Evolutionary conservation across 2,329 filamentous ascomycete species (phyloP).

Genomic region (Didymosphaeria variabile): DNA sequence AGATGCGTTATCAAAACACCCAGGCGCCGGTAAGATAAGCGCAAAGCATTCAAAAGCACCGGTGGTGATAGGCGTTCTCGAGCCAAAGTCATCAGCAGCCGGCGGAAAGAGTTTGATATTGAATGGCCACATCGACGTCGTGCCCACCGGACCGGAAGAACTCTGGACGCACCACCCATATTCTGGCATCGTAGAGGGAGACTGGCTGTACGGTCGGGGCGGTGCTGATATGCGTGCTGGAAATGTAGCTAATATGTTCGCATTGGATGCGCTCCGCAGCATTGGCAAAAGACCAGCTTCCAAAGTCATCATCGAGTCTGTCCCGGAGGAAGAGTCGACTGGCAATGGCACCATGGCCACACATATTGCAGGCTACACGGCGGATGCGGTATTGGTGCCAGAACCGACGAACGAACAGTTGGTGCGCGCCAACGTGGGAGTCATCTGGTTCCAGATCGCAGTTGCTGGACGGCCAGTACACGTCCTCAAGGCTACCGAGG

Average conservation of each 20-base stretch:
- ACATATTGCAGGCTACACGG: constrained; percentile 30
- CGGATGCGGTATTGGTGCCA: constrained; percentile 29
- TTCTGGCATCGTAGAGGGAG: constrained; percentile 28
- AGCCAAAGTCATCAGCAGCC: constrained; percentile 13
- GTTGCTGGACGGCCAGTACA: constrained; percentile 30
- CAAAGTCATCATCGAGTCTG: constrained; percentile 30
- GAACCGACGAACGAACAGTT: constrained; percentile 31
- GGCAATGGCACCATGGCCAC: constrained; percentile 31
- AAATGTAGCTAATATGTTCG: constrained; percentile 28
- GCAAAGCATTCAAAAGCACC: constrained; percentile 26
- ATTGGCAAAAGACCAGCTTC: constrained; percentile 32
- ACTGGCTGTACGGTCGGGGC: constrained; percentile 32
- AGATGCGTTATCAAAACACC: constrained; percentile 23
- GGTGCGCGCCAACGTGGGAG: constrained; percentile 32
- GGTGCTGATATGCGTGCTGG: constrained; percentile 31
- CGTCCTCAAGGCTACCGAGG: constrained; percentile 28
- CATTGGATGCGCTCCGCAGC: constrained; percentile 28
- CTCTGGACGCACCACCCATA: constrained; percentile 32
- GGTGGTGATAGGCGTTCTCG: constrained; percentile 22
- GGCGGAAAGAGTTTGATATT: constrained; percentile 29
- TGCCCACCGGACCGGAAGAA: constrained; percentile 28
- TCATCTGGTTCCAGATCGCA: constrained; percentile 33
- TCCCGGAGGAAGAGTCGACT: constrained; percentile 32
- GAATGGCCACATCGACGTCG: constrained; percentile 33
- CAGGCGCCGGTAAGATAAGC: constrained; percentile 23